phyloP scores from a whole-genome alignment of 1,284 basidiomycete genomes.

The Coriolopsis trogii region DNA sequence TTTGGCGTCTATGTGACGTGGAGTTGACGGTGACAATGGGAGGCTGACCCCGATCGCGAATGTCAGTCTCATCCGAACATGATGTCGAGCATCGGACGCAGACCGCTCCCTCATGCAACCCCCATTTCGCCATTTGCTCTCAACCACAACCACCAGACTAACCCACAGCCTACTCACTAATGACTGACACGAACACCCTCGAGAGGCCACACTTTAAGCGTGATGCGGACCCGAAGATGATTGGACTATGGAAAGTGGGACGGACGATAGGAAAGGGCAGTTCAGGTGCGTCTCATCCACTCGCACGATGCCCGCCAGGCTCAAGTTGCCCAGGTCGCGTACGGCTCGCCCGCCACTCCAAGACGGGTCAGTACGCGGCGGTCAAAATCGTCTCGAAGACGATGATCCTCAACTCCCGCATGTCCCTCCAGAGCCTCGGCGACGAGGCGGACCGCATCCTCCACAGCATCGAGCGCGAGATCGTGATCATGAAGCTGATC shows the following conservation, averaged over 20 bases:
- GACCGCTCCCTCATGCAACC: neutral
- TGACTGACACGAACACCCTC: constrained; percentile 11
- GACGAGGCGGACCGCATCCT: constrained; percentile 70
- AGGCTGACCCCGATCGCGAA: too few relatives aligned
- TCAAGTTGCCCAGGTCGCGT: constrained; percentile 93
- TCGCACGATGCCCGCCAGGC: too few relatives aligned
- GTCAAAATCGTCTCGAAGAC: constrained; percentile 97
- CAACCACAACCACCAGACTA: too few relatives aligned
- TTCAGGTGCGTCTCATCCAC: constrained; percentile 62
- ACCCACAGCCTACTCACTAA: constrained; percentile 1
- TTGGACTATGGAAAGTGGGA: constrained; percentile 94
- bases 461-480: constrained; percentile 92
- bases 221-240: constrained; percentile 70
- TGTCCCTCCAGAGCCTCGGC: constrained; percentile 71
- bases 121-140: neutral
- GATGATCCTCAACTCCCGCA: constrained; percentile 64
- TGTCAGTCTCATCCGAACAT: too few relatives aligned
- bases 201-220: constrained; percentile 27
- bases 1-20: too few relatives aligned
- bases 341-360: constrained; percentile 86
- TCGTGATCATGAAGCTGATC: constrained; percentile 99
- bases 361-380: constrained; percentile 90
- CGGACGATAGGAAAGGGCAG: constrained; percentile 92
- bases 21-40: too few relatives aligned
- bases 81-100: too few relatives aligned